A percentile compares a stretch with the other conserved stretches of the same genome.
These are phyloP conservation scores for Durusdinium trenchii DNA, from an alignment of 73 alveolate species.

Conservation along the genomic window DNA sequence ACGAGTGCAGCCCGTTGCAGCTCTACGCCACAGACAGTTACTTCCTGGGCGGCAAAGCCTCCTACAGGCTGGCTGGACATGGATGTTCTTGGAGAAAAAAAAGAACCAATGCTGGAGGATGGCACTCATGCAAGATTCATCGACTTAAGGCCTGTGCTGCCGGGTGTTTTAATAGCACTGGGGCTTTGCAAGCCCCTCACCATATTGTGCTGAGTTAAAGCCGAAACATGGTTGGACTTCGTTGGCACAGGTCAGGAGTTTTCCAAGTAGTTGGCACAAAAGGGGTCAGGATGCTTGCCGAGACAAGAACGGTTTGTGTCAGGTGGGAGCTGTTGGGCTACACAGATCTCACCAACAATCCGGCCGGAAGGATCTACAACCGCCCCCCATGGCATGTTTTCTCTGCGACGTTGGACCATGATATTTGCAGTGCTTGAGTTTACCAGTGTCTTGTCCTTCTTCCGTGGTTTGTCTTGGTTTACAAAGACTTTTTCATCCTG, in stretches of 20 bases:
- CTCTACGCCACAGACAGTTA: conserved; percentile 69
- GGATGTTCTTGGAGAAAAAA: not conserved
- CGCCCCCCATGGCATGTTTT: not conserved
- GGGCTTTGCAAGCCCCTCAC: not conserved
- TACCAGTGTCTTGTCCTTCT: too few relatives aligned
- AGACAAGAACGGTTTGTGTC: not conserved
- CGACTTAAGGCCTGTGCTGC: not conserved
- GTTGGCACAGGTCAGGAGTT: not conserved
- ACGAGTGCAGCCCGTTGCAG: conserved; percentile 83
- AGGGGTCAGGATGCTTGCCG: too few relatives aligned
- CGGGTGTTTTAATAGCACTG: not conserved
- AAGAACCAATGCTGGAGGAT: too few relatives aligned
- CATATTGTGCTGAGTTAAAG: too few relatives aligned
- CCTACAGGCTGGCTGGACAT: conserved; percentile 11
- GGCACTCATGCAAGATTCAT: not conserved
- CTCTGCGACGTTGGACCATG: too few relatives aligned
- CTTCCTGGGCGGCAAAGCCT: conserved; percentile 73
- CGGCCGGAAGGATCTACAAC: conserved; percentile 77
- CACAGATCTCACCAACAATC: conserved; percentile 86
- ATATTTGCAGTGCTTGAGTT: too few relatives aligned
- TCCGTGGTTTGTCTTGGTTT: too few relatives aligned
- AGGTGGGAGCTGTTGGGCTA: conserved; percentile 85
- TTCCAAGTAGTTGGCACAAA: too few relatives aligned
- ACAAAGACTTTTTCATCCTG: too few relatives aligned
- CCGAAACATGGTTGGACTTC: not conserved